These are phyloP conservation scores for Trametes sp. DNA, from an alignment of 1,284 basidiomycete genomes.

Conservation along the genomic window DNA sequence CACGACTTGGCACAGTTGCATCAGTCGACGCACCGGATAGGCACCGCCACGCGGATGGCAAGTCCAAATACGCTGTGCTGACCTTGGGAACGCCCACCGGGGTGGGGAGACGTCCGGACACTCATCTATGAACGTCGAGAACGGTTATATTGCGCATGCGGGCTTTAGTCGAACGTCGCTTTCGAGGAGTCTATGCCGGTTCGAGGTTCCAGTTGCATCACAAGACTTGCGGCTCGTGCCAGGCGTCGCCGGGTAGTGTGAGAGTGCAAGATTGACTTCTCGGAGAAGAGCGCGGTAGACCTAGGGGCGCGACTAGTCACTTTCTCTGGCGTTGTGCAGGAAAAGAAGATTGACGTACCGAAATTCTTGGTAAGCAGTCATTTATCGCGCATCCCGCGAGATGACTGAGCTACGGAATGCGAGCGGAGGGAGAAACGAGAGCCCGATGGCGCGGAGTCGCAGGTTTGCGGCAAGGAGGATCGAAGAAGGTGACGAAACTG, in stretches of 20 bases:
- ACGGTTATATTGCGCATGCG: not conserved
- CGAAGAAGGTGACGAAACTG: too few species aligned
- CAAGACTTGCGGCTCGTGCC: not conserved
- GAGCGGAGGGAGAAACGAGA: not conserved
- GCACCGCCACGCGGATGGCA: conserved; percentile 14
- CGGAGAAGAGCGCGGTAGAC: too few species aligned
- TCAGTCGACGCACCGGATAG: conserved; percentile 13
- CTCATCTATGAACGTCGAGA: not conserved
- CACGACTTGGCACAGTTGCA: conserved; percentile 3
- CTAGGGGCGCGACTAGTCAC: too few species aligned
- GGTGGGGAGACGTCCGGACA: conserved; percentile 8
- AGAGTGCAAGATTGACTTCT: conserved; percentile 1
- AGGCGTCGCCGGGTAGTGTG: conserved; percentile 25
- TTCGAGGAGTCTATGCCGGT: not conserved
- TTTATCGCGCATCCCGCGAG: too few species aligned
- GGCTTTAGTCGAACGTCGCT: not conserved
- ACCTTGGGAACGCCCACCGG: conserved; percentile 15
- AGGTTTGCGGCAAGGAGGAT: too few species aligned
- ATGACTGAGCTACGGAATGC: not conserved
- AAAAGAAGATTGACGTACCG: conserved; percentile 6
- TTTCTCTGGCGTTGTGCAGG: too few species aligned
- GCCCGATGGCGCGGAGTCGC: not conserved
- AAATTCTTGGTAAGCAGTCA: not conserved
- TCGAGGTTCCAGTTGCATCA: not conserved
- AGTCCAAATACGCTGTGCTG: conserved; percentile 1